Evolutionary conservation across 495 filamentous ascomycete species (phyloP).

Genomic region (Cenococcum geophilum): DNA sequence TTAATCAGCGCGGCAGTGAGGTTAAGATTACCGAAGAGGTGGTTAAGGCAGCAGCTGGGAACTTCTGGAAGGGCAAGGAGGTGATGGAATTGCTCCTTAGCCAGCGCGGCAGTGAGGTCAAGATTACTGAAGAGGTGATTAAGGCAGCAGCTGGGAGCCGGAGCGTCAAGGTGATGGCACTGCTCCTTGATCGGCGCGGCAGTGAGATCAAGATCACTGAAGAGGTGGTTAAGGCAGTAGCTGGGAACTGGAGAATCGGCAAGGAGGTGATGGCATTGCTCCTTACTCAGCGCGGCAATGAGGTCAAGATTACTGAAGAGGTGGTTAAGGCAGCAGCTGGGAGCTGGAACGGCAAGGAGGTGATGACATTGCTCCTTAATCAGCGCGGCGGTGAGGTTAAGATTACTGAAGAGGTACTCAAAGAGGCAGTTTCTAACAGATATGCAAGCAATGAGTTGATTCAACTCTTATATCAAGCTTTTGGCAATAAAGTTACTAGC

Average conservation of each 20-base stretch:
- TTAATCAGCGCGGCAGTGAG: slow-evolving; percentile 1
- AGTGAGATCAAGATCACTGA: slow-evolving; percentile 21
- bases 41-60: neutral
- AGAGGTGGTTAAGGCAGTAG: neutral
- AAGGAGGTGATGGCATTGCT: neutral
- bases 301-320: slow-evolving; percentile 7
- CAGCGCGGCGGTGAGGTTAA: slow-evolving; percentile 16
- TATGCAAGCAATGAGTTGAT: neutral
- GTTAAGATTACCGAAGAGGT: slow-evolving; percentile 5
- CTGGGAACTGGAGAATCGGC: neutral
- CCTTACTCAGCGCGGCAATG: neutral
- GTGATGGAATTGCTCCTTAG: neutral
- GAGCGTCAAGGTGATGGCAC: slow-evolving; percentile 3
- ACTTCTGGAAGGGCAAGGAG: neutral
- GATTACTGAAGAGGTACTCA: slow-evolving; percentile 13
- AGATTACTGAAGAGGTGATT: slow-evolving; percentile 8
- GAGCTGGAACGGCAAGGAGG: neutral
- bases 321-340: neutral
- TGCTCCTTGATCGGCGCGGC: slow-evolving; percentile 20
- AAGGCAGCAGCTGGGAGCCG: neutral
- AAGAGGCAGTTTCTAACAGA: neutral
- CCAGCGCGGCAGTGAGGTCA: neutral
- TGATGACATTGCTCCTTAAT: slow-evolving; percentile 21
- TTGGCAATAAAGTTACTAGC: too few relatives aligned
- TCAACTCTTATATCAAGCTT: too few relatives aligned